Base-by-base conservation (phyloP, 192 early-diverging fungal genomes). In the Oehlia diaphana region DNA sequence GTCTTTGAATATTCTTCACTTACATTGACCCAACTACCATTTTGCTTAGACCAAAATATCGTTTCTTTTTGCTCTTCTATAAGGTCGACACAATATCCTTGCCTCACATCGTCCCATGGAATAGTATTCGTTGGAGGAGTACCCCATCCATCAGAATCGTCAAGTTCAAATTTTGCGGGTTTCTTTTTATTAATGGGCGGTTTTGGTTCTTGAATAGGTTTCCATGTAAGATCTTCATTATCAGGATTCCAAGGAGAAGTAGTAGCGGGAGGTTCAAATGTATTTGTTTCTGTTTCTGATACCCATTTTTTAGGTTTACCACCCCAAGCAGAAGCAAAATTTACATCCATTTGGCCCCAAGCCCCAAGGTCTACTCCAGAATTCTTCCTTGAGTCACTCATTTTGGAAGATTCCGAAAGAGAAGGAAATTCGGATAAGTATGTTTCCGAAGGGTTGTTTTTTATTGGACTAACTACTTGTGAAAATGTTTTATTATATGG, bases 61-160 rank as follows among this genome's bases (percentile, higher is more conserved):
- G 82, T 83, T 19, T 81, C 71, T 13, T 81, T 77, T 62, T 83
- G 82, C 14, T 77, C 50, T 53, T 83, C 63, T 1, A 83, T 75
- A n/a, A 83, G 63, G 28, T 83, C 80, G 12, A 72, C 35, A 49
- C 70, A 76, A 44, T 78, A 83, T 9, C 82, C 82, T 79, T 83
- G 82, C 1, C 72, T 49, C 19, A 58, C 2, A 63, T 83, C 82
- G 21, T 63, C 16, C 82, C 82, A 83, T 23, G 82, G 26, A 12
- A 83, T 71, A 9, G 6, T 35, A 50, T 78, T 72, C 19, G n/a
- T n/a, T 2, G 72, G 76, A 12, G 80, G 80, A 16, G 75, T 61
- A 47, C 82, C 82, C 82, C 82, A 83, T 1, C 80, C 80, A 21
- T 81, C 80, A 21, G 19, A 37, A 64, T 77, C 74, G 67, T 79